Evolutionary conservation across 1,139 yeast genomes (phyloP), one percentile per base, ranked within the genome.

Genomic region (Geotrichum restrictum): DNA sequence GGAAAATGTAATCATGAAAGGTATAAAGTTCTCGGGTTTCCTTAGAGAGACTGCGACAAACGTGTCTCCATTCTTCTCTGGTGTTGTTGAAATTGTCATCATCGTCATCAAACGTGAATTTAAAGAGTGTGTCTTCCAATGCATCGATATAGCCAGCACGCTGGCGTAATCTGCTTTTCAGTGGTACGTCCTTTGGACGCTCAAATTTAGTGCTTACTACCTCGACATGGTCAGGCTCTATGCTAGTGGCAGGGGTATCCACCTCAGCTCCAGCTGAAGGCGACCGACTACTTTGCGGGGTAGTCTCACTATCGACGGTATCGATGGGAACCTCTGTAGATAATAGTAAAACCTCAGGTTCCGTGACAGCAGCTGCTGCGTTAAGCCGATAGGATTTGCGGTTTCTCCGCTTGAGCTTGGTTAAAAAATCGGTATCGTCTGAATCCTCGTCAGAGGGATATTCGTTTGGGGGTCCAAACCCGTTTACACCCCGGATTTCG

Each of bases 401-500:
- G 16, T 33, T 41, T 45, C 40, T 45, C 49, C 22, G 50, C 52
- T 18, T 55, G 54, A 40, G 42, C 45, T 24, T 58, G 49, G 39
- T 54, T 7, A 37, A 18, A 14, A 36, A 48, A n/a, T 37, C 40
- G 2, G 36, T 45, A 39, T 57, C 56, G 16, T 48, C 39, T 16
- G 40, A 37, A 22, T 48, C 50, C 8, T 48, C 49, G 13, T 48
- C 49, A 39, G 47, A 45, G 24, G 42, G 46, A 39, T 41, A 42
- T 24, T 38, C 45, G 34, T 19, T 31, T 2, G 45, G 45, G 6
- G 22, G 10, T 3, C 48, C 57, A 45, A 48, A 51, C 13, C 53
- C 56, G 29, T 51, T 54, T 16, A 59, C 53, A 13, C 56, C 59
- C n/a, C 59, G 55, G 54, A 34, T 66, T 56, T 75, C 78, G 60